Conservation (phyloP, 75 land plant genomes). For the Larix kaempferi region DNA sequence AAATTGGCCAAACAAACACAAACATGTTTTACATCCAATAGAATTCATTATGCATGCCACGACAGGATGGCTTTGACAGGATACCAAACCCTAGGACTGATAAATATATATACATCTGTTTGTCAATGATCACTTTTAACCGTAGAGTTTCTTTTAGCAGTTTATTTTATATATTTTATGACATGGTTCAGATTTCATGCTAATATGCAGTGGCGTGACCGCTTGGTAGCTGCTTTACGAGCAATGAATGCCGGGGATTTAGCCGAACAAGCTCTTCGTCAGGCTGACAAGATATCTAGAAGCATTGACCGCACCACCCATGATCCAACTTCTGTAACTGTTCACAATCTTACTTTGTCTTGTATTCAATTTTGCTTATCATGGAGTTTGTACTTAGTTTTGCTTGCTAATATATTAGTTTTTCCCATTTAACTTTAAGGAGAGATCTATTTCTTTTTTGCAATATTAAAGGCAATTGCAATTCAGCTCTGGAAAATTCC, state of each 20-base stretch:
- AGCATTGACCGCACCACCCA: slow-evolving; percentile 19
- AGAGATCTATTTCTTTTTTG: not conserved
- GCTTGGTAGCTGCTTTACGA: slow-evolving; percentile 57
- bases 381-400: slow-evolving; percentile 1
- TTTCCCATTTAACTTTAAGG: not conserved
- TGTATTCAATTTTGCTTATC: not conserved
- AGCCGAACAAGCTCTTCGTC: slow-evolving; percentile 37
- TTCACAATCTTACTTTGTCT: not conserved
- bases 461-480: not conserved
- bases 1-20: no score
- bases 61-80: no score
- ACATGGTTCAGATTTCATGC: not conserved
- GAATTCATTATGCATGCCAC: no score
- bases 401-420: no score
- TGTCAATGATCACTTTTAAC: no score
- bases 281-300: slow-evolving; percentile 34
- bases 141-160: no score
- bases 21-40: no score
- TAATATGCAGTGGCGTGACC: slow-evolving; percentile 84
- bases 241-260: slow-evolving; percentile 66
- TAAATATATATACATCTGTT: no score
- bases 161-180: no score
- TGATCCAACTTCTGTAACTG: slow-evolving; percentile 31
- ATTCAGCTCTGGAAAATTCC: not conserved
- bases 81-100: no score